Evolutionary conservation across 345 rosid species (phyloP).

Genomic region (Citrus trifoliata): DNA sequence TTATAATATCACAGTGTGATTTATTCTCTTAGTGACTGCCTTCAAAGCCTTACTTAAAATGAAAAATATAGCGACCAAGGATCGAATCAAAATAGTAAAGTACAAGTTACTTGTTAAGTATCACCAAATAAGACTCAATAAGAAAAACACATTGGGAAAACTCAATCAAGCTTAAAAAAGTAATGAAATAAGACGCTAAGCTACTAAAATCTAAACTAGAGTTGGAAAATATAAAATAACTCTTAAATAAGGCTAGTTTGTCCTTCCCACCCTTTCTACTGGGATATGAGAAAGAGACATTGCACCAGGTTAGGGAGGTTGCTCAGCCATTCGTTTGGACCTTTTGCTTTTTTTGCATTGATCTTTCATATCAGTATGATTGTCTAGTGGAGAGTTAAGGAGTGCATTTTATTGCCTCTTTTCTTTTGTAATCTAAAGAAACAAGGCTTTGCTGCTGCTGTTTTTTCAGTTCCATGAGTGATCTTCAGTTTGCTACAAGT

Average conservation of each 20-base stretch:
- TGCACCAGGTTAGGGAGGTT: background rate
- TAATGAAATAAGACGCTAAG: too few species aligned
- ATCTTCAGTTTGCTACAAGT: background rate
- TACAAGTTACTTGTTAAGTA: too few species aligned
- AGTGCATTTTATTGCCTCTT: background rate
- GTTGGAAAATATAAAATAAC: too few species aligned
- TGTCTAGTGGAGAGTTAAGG: background rate
- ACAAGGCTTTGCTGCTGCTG: background rate
- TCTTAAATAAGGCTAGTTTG: too few species aligned
- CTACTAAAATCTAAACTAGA: too few species aligned
- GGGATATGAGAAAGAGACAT: background rate
- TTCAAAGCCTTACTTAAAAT: too few species aligned
- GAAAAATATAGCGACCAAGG: too few species aligned
- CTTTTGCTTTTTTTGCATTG: background rate
- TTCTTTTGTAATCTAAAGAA: background rate
- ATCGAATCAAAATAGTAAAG: too few species aligned
- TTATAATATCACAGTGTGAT: background rate
- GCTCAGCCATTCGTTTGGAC: background rate
- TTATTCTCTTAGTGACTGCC: background rate
- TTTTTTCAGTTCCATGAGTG: slow-evolving; percentile 9
- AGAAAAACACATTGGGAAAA: too few species aligned
- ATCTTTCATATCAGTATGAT: background rate
- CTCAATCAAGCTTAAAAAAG: too few species aligned
- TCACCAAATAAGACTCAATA: too few species aligned
- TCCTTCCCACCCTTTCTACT: background rate